These are phyloP conservation scores for Dipodascus albidus DNA, from an alignment of 805 yeast species.

Conservation along the genomic window DNA sequence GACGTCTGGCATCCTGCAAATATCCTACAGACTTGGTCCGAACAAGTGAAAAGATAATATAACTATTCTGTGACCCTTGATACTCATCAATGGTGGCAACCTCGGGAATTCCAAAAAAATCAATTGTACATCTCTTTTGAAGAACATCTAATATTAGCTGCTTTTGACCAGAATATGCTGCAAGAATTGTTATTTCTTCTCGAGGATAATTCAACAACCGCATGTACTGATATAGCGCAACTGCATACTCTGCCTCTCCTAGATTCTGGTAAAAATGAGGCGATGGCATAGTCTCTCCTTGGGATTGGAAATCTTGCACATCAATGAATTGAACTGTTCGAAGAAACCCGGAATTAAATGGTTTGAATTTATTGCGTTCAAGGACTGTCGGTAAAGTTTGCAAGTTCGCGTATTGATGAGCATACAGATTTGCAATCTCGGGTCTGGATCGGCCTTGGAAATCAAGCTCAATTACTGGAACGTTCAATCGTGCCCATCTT, in stretches of 20 bases:
- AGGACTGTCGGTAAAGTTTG: slow-evolving; percentile 5
- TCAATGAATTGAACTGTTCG: slow-evolving; percentile 24
- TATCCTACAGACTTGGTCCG: slow-evolving; percentile 22
- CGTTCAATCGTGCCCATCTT: slow-evolving; percentile 18
- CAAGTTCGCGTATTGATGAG: slow-evolving; percentile 15
- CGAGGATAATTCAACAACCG: slow-evolving; percentile 32
- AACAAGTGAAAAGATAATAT: slow-evolving; percentile 28
- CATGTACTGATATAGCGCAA: slow-evolving; percentile 36
- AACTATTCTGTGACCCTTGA: slow-evolving; percentile 23
- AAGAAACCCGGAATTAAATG: slow-evolving; percentile 30
- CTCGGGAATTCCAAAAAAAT: slow-evolving; percentile 24
- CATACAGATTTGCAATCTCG: slow-evolving; percentile 16
- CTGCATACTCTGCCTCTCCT: slow-evolving; percentile 40
- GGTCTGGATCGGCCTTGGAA: slow-evolving; percentile 21
- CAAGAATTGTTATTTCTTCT: slow-evolving; percentile 30
- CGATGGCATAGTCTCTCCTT: slow-evolving; percentile 22
- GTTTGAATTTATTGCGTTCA: slow-evolving; percentile 3
- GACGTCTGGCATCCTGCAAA: slow-evolving; percentile 16
- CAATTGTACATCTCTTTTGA: slow-evolving; percentile 19
- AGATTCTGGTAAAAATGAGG: slow-evolving; percentile 27
- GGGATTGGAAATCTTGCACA: slow-evolving; percentile 22
- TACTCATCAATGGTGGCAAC: slow-evolving; percentile 22
- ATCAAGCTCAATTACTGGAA: slow-evolving; percentile 12
- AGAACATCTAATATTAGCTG: slow-evolving; percentile 33
- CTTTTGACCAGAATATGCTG: slow-evolving; percentile 32